These are phyloP conservation scores for Talaromyces sp. DNA, from an alignment of 2,329 filamentous ascomycete species.

Conservation along the genomic window DNA sequence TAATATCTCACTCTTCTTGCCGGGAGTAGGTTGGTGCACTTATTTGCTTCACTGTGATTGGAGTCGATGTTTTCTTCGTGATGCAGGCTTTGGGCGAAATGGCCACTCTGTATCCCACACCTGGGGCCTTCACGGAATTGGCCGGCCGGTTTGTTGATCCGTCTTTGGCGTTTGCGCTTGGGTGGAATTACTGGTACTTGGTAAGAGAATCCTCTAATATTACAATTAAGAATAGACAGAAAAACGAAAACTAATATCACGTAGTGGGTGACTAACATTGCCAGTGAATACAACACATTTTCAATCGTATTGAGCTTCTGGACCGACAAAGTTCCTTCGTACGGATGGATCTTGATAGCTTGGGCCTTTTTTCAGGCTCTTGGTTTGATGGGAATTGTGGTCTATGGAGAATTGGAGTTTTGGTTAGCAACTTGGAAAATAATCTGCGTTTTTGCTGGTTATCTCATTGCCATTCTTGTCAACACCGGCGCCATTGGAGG, in stretches of 20 bases:
- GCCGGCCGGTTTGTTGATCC: conserved; percentile 11
- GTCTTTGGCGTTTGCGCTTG: conserved; percentile 4
- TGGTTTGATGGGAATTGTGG: conserved; percentile 20
- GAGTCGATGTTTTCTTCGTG: conserved; percentile 9
- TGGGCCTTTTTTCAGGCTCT: conserved; percentile 28
- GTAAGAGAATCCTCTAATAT: not conserved
- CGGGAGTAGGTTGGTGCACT: not conserved
- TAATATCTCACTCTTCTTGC: not conserved
- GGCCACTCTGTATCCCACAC: conserved; percentile 7
- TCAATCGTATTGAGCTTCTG: conserved; percentile 32
- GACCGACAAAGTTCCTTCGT: conserved; percentile 30
- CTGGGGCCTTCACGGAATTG: conserved; percentile 9
- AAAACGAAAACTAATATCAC: not conserved
- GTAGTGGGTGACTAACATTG: conserved; percentile 8
- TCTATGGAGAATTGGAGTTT: conserved; percentile 45
- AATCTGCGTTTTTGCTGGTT: conserved; percentile 25
- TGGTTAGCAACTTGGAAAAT: conserved; percentile 30
- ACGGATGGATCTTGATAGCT: conserved; percentile 35
- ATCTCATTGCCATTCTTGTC: conserved; percentile 28
- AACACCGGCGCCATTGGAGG: conserved; percentile 31
- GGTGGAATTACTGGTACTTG: conserved; percentile 25
- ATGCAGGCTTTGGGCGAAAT: conserved; percentile 9
- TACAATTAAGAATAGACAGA: not conserved
- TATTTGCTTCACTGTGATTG: conserved; percentile 7
- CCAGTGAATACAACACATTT: conserved; percentile 32